A percentile compares a stretch with the other conserved stretches of the same genome.
Conservation (phyloP, 108 stramenopile species). For the Phaeodactylum tricornutum region DNA sequence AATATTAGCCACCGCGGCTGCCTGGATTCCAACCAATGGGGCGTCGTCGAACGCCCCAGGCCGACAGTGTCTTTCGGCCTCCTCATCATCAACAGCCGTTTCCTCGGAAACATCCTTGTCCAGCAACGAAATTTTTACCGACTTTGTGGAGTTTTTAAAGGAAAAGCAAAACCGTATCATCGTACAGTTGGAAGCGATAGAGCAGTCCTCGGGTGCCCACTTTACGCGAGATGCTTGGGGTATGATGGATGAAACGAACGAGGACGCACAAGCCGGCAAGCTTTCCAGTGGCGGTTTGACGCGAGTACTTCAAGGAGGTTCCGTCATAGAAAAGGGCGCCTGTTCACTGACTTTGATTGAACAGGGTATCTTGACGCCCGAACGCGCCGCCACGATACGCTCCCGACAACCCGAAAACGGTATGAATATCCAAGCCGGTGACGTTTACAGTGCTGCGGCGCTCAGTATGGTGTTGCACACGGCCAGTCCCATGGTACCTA, state of each 20-base stretch:
- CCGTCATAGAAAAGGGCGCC: slow-evolving; percentile 89
- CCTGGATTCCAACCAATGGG: too few species aligned
- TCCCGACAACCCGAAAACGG: slow-evolving; percentile 31
- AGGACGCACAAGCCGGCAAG: neutral
- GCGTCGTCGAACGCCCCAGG: too few species aligned
- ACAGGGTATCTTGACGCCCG: slow-evolving; percentile 47
- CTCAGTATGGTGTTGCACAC: slow-evolving; percentile 85
- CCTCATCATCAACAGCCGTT: too few species aligned
- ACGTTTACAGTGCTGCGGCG: slow-evolving; percentile 82
- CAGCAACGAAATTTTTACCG: slow-evolving; percentile 31
- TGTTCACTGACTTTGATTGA: slow-evolving; percentile 79
- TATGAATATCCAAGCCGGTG: slow-evolving; percentile 49
- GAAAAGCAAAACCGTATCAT: slow-evolving; percentile 55
- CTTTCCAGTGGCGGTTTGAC: slow-evolving; percentile 61
- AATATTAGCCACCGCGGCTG: too few species aligned
- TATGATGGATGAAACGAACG: slow-evolving; percentile 28
- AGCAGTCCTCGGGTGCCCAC: slow-evolving; percentile 25
- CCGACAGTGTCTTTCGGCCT: too few species aligned
- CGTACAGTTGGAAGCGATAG: slow-evolving; percentile 44
- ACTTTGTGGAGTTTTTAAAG: slow-evolving; percentile 50
- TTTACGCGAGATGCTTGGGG: slow-evolving; percentile 76
- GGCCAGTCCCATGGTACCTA: slow-evolving; percentile 60
- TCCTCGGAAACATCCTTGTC: too few species aligned
- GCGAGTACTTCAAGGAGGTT: slow-evolving; percentile 80
- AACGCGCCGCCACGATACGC: slow-evolving; percentile 70